Evolutionary conservation across 441 rosid species (phyloP).

Genomic region (Jatropha podagrica): DNA sequence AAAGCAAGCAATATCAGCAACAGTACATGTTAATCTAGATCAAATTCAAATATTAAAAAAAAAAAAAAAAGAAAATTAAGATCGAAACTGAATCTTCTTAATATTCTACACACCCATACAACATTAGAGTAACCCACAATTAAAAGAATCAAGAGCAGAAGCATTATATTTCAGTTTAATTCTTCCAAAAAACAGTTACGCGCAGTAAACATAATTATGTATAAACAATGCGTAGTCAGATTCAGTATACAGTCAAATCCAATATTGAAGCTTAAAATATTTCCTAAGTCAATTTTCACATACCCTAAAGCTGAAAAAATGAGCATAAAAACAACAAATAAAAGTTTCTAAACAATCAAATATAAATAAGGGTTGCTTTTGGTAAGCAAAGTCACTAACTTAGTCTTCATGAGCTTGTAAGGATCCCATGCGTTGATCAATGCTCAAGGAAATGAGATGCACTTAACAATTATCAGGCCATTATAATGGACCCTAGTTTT

Average conservation of each 20-base stretch:
- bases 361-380: too few species aligned
- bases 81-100: not conserved
- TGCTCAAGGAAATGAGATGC: too few species aligned
- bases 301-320: not conserved
- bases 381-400: too few species aligned
- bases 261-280: too few species aligned
- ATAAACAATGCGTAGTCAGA: not conserved
- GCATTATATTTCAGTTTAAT: not conserved
- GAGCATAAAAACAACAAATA: not conserved
- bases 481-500: not conserved
- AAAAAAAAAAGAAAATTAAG: not conserved
- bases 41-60: not conserved
- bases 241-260: too few species aligned
- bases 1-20: not conserved
- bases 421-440: too few species aligned
- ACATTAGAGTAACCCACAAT: not conserved
- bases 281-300: too few species aligned
- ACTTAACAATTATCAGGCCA: not conserved
- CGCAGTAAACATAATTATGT: not conserved
- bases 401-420: too few species aligned
- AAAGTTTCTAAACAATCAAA: not conserved
- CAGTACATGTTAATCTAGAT: not conserved
- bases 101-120: not conserved
- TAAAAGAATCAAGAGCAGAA: not conserved
- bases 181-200: not conserved